These are phyloP conservation scores for Phytophthora lateralis DNA, from an alignment of 352 stramenopile genomes.

Conservation along the genomic window DNA sequence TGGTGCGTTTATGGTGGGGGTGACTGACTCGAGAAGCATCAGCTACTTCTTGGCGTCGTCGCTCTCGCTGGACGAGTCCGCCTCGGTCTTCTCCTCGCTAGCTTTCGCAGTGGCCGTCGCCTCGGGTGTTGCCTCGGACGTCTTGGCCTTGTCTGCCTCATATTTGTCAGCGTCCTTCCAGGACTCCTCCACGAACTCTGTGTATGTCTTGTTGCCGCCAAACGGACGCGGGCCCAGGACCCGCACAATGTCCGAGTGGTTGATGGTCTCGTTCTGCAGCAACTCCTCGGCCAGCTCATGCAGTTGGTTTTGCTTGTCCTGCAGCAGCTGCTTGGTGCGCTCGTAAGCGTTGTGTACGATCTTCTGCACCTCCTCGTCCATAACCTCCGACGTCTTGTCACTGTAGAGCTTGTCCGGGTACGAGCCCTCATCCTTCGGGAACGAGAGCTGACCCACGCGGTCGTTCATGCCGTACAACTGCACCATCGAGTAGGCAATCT, in stretches of 20 bases:
- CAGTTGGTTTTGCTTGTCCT: constrained; percentile 94
- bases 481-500: constrained; percentile 99
- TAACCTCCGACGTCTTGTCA: constrained; percentile 96
- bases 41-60: constrained; percentile 33
- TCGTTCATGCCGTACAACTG: constrained; percentile 99
- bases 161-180: constrained; percentile 87
- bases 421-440: constrained; percentile 92
- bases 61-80: constrained; percentile 12
- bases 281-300: constrained; percentile 95
- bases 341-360: constrained; percentile 98
- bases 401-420: constrained; percentile 96
- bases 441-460: constrained; percentile 96
- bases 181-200: constrained; percentile 94
- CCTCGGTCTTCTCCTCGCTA: constrained; percentile 22
- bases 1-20: constrained; percentile 27
- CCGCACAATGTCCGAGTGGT: constrained; percentile 97
- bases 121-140: constrained; percentile 29
- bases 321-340: constrained; percentile 94
- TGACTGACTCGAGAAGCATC: constrained; percentile 12
- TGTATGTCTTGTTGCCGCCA: constrained; percentile 94
- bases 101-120: constrained; percentile 15
- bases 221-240: constrained; percentile 95
- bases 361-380: constrained; percentile 98
- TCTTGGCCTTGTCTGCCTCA: constrained; percentile 67
- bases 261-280: constrained; percentile 99